Percentiles rank a stretch among this genome's conserved stretches.
These are phyloP conservation scores for Aspergillus costaricaensis DNA, from an alignment of 2,329 filamentous ascomycete genomes.

Conservation along the genomic window DNA sequence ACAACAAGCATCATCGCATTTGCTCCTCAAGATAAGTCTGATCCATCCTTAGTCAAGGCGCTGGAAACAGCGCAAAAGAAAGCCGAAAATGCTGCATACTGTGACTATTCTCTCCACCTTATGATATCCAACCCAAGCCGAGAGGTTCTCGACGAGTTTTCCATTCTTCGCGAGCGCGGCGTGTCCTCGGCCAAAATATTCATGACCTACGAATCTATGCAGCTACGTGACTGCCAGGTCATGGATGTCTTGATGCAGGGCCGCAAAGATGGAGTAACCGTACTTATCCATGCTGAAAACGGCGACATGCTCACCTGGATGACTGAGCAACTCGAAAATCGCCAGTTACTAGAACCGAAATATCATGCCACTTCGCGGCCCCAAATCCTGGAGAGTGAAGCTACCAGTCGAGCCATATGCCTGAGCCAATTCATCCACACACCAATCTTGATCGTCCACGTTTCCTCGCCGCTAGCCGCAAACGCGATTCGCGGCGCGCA, in stretches of 20 bases:
- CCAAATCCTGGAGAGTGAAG: slow-evolving; percentile 46
- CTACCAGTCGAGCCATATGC: slow-evolving; percentile 53
- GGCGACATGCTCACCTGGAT: slow-evolving; percentile 47
- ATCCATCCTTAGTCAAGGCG: slow-evolving; percentile 44
- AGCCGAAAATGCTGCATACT: slow-evolving; percentile 52
- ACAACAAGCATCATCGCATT: slow-evolving; percentile 62
- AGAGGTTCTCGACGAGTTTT: slow-evolving; percentile 43
- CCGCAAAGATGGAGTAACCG: slow-evolving; percentile 45
- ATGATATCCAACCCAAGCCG: slow-evolving; percentile 40
- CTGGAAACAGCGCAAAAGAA: slow-evolving; percentile 51
- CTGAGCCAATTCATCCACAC: slow-evolving; percentile 53
- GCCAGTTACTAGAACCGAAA: slow-evolving; percentile 39
- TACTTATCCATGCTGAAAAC: slow-evolving; percentile 53
- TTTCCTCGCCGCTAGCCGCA: slow-evolving; percentile 52
- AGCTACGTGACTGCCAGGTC: slow-evolving; percentile 46
- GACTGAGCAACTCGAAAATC: slow-evolving; percentile 40
- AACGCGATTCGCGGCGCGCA: slow-evolving; percentile 54
- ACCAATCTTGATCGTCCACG: slow-evolving; percentile 58
- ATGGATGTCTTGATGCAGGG: slow-evolving; percentile 47
- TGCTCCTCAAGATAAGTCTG: slow-evolving; percentile 53
- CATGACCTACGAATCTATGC: slow-evolving; percentile 50
- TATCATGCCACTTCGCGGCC: slow-evolving; percentile 48
- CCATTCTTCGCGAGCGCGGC: slow-evolving; percentile 38
- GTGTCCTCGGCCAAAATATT: slow-evolving; percentile 51
- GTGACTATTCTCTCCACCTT: slow-evolving; percentile 57